These are phyloP conservation scores for Leptosphaerulina australis DNA, from an alignment of 2,329 filamentous ascomycete species.

Conservation along the genomic window DNA sequence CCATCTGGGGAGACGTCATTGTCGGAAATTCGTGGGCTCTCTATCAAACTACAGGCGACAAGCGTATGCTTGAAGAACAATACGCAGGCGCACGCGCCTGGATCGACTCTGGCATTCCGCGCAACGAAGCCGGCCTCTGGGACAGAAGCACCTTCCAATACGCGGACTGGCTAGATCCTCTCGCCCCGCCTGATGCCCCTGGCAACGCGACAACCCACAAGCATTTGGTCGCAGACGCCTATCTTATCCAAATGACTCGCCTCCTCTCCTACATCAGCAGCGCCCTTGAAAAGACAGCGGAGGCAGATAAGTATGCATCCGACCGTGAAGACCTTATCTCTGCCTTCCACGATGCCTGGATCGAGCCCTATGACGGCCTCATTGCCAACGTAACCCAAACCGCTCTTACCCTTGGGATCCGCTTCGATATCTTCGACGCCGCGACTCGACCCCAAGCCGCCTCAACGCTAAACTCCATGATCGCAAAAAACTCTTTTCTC, in stretches of 20 bases:
- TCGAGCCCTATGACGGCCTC: constrained; percentile 16
- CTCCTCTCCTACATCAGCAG: constrained; percentile 38
- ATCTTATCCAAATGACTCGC: constrained; percentile 45
- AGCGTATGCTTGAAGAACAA: constrained; percentile 43
- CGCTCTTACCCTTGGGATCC: constrained; percentile 27
- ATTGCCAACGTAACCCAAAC: constrained; percentile 31
- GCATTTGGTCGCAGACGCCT: constrained; percentile 49
- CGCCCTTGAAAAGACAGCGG: constrained; percentile 26
- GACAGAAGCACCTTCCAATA: constrained; percentile 44
- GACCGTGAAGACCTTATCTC: constrained; percentile 22
- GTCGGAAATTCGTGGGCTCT: constrained; percentile 48
- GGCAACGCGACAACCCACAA: constrained; percentile 43
- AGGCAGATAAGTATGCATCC: constrained; percentile 28
- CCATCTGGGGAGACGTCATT: constrained; percentile 51
- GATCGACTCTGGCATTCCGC: constrained; percentile 45
- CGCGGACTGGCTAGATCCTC: constrained; percentile 53
- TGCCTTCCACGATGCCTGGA: constrained; percentile 35
- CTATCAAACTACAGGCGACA: constrained; percentile 45
- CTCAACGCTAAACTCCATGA: constrained; percentile 19
- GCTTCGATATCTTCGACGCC: constrained; percentile 18
- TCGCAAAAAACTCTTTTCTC: constrained; percentile 20
- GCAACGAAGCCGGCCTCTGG: constrained; percentile 46
- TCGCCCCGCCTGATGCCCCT: constrained; percentile 44
- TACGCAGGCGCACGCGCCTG: constrained; percentile 47
- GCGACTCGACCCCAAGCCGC: constrained; percentile 12